Evolutionary conservation across 176 grass and related monocot species (phyloP), one percentile per base, ranked within the genome.

Genomic region (Saccharum spontaneum): DNA sequence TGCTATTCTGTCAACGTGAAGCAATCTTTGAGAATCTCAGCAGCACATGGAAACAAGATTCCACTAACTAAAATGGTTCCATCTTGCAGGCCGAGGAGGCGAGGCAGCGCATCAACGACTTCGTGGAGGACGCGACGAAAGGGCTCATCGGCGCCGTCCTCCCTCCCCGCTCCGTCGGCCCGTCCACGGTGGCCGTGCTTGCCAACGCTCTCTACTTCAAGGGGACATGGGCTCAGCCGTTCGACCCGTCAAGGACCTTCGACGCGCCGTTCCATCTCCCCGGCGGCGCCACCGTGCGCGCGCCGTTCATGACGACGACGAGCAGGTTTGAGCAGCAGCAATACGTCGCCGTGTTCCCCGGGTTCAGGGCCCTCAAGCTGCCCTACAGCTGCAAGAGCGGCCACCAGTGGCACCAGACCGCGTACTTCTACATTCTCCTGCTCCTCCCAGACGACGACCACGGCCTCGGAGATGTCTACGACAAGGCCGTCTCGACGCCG

Each of bases 181-280:
- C 54, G 0, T 49, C 11, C 77, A 80, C 77, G 57, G 41, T 10
- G 15, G 10, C 52, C 77, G 68, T 80, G 9, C 68, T 86, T 43
- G 76, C 84, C 26, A 79, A 86, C 55, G 84, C 67, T 0, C 76
- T 86, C 75, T 64, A 86, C 40, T 79, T 86, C 84, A 79, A 86
- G 10, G 66, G 75, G 2, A 38, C 11, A 1, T 76, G 71, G 84
- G 54, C 84, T 1, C 67, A 1, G 39, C 38, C 75, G 64, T 69
- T 85, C 48, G 5, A 85, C 16, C 46, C 13, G 12, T 34, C 24
- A 7, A 7, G 62, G 0, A 67, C 63, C 43, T 50, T 50, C 63
- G 9, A 12, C 43, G 78, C 63, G 64, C 63, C 64, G 64, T 67
- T 80, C 78, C 78, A 52, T 4, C 78, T 68, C 28, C 7, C 10